phyloP scores from a whole-genome alignment of 208 protist genomes.

The Acanthamoeba divionensis region DNA sequence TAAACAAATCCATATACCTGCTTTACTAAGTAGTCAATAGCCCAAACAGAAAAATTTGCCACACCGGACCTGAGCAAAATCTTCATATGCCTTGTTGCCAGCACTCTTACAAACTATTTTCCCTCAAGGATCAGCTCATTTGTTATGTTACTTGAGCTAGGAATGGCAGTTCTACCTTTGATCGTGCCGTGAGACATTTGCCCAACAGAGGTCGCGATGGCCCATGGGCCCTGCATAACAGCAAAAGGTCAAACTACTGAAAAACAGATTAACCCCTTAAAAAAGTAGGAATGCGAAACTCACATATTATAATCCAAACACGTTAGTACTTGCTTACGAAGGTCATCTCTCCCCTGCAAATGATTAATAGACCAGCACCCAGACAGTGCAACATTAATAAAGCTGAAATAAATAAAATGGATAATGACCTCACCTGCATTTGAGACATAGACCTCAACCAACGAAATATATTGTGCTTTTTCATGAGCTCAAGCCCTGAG shows the following conservation, averaged over 20 bases:
- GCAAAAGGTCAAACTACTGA: too few species aligned
- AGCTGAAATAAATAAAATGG: too few species aligned
- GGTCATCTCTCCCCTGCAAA: background rate
- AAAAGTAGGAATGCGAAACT: background rate
- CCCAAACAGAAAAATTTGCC: slow-evolving; percentile 67
- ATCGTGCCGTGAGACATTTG: background rate
- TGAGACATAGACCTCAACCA: slow-evolving; percentile 9
- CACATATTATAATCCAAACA: slow-evolving; percentile 37
- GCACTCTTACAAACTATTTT: background rate
- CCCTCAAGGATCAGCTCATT: background rate
- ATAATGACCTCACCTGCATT: too few species aligned
- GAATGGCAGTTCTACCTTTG: background rate
- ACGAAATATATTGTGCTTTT: background rate
- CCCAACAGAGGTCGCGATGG: background rate
- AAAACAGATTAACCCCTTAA: too few species aligned
- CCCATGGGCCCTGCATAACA: background rate
- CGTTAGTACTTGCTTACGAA: slow-evolving; percentile 11
- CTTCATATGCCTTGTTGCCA: slow-evolving; percentile 61
- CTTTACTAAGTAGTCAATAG: slow-evolving; percentile 58
- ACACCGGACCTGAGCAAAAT: slow-evolving; percentile 61
- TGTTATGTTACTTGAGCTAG: background rate
- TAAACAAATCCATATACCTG: background rate
- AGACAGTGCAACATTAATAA: too few species aligned
- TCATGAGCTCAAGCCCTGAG: slow-evolving; percentile 23
- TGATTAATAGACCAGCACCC: too few species aligned